Evolutionary conservation across 192 early-diverging fungal species (phyloP).

Genomic region (Mortierella hygrophila): DNA sequence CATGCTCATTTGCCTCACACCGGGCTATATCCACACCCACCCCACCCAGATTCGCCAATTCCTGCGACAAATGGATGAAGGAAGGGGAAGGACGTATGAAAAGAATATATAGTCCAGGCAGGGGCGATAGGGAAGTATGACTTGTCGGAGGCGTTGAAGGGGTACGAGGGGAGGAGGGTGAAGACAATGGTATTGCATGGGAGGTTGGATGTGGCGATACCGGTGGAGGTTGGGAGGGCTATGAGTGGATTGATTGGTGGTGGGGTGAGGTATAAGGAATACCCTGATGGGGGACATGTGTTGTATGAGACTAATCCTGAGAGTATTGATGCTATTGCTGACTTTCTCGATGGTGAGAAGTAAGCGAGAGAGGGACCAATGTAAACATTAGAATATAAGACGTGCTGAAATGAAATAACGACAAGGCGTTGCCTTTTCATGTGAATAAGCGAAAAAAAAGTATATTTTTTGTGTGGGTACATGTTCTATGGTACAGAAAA

Average conservation of each 20-base stretch:
- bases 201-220: background rate
- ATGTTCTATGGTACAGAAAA: background rate
- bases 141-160: background rate
- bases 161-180: no score
- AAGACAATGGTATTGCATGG: background rate
- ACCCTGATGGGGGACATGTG: constrained; percentile 9
- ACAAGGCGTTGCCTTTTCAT: no score
- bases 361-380: background rate
- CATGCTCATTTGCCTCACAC: background rate
- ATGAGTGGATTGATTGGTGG: constrained; percentile 7
- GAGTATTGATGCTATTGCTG: background rate
- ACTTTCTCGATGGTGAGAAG: background rate
- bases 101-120: background rate
- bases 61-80: background rate
- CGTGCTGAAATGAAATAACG: no score
- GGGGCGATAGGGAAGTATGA: background rate
- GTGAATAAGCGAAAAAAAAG: background rate
- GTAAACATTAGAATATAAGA: no score
- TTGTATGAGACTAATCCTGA: constrained; percentile 12
- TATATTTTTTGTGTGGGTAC: background rate
- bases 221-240: background rate
- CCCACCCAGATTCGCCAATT: background rate
- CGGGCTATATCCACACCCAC: background rate
- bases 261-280: background rate
- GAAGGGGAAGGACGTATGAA: background rate